phyloP scores from a whole-genome alignment of 108 stramenopile species.

The Nannochloropsis oceanica region DNA sequence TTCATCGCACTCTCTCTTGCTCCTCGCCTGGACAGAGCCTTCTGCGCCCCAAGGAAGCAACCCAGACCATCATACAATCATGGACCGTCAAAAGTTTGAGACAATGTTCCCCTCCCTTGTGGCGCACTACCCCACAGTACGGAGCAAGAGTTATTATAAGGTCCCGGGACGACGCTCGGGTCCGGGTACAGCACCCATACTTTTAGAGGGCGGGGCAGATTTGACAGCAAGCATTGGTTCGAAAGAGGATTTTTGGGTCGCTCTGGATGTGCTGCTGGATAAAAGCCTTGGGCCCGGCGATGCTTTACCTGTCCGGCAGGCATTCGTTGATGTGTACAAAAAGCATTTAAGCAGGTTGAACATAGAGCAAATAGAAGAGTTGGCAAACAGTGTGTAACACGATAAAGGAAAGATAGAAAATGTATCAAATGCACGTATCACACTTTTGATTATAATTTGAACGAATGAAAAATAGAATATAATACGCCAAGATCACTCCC shows the following conservation, averaged over 20 bases:
- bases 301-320: background rate
- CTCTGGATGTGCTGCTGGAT: background rate
- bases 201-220: background rate
- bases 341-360: background rate
- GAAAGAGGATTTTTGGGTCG: background rate
- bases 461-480: no score
- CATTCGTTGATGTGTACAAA: background rate
- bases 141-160: background rate
- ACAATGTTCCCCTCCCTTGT: background rate
- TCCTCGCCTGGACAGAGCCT: no score
- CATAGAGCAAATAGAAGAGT: background rate
- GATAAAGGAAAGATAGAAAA: background rate
- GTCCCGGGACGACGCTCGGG: background rate
- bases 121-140: background rate
- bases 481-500: no score
- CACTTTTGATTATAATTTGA: no score
- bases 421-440: background rate
- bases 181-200: background rate
- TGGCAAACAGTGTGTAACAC: background rate
- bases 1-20: no score
- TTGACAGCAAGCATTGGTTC: background rate
- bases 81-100: background rate
- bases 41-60: no score
- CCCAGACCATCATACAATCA: background rate
- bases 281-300: background rate